Evolutionary conservation across 1,284 basidiomycete species (phyloP), one percentile per base, ranked within the genome.

Genomic region (Cryptococcus sp.): DNA sequence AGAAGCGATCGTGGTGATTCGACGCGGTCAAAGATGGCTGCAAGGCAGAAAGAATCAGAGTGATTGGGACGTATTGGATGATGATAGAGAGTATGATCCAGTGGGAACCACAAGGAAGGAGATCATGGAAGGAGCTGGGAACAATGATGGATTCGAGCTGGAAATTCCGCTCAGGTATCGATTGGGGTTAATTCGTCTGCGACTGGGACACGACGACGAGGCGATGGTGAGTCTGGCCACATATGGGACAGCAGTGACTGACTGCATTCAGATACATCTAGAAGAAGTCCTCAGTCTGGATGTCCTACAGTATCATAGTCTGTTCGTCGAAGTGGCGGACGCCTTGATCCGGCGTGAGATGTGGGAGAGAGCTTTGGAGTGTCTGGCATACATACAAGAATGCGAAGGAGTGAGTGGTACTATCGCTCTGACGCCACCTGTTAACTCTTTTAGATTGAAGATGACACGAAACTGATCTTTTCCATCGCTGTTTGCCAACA

Each of bases 41-140:
- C 90, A 95, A 71, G 90, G 90, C 0, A 79, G 94, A 37, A 79
- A 77, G n/a, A 78, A 81, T 36, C 76, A 79, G 52, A 82, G 79
- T 54, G 86, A 86, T 54, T 96, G 93, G 91, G 89, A 93, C 62
- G 73, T 83, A 30, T 83, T 86, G 53, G 82, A 84, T 38, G 95
- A 96, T 69, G 93, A 98, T 71, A 79, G 92, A 53, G 94, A 97
- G 74, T 96, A 84, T 66, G 89, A 93, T 66, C 72, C 81, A 2
- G 76, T 78, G 10, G 81, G 80, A 52, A 61, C 57, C 44, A 48
- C 61, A 35, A 34, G 59, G 46, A 46, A 53, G 8, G 64, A 67
- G n/a, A 60, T 69, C 13, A 47, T 56, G 13, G 53, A 58, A 5
- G 62, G 63, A 14, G 65, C 65, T 23, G 60, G 70, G 13, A 60